Evolutionary conservation across 2,329 filamentous ascomycete species (phyloP), one percentile per base, ranked within the genome.

Genomic region (Tolypocladium guangdongense): DNA sequence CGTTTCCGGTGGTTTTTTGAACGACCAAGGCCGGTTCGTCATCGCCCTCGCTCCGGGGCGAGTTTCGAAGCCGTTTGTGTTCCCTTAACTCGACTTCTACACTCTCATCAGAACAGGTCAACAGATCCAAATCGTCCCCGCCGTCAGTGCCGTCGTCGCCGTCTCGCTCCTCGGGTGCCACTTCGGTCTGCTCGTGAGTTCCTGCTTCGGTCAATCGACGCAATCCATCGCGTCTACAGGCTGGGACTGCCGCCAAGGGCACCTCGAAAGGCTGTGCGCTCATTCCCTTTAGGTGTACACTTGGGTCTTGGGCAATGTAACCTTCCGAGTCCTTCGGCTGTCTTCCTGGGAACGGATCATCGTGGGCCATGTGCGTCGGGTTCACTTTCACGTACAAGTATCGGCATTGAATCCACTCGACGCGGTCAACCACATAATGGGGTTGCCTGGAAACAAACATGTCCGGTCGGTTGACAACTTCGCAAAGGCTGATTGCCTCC

Each of bases 361-460:
- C 20, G 5, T 45, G 47, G 0, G 59, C 56, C 38, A 53, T 41
- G 1, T 14, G 1, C 1, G 51, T 54, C n/a, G 61, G 58, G 1
- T 54, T 16, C 3, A 64, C 60, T 16, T 59, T 51, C 22, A 75
- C 81, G 59, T 96, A 88, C 2, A 96, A 75, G 67, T 95, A 96
- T 45, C 90, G 81, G 30, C 89, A 90, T 63, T 95, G 90, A 55
- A 95, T 90, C 91, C 91, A 96, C 62, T 95, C 86, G 11, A 86
- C 71, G 46, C 90, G 75, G 30, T 79, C 66, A 1, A 96, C 83
- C 10, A 96, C 91, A 48, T 88, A 83, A 68, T 84, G 82, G 0
- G 85, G 85, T 0, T 0, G 58, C 0, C 10, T 60, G 56, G 72
- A 77, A 6, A 77, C 67, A 61, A 88, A 96, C 46, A 84, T 63